A percentile compares a stretch with the other conserved stretches of the same genome.
These are phyloP conservation scores for Hypomontagnella submonticulosa DNA, from an alignment of 495 filamentous ascomycete species.

Conservation along the genomic window DNA sequence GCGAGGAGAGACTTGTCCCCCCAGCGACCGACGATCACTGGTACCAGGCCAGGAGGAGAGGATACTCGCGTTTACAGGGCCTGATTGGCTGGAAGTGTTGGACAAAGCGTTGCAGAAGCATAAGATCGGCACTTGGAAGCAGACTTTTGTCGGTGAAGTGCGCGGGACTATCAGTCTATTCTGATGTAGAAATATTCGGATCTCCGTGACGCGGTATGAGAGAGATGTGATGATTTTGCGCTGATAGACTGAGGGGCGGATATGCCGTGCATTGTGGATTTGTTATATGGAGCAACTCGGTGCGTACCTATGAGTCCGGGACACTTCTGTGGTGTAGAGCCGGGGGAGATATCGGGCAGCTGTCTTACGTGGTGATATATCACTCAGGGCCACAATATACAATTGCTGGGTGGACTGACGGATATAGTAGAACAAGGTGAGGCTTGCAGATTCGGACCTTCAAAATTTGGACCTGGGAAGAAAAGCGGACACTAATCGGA, in stretches of 20 bases:
- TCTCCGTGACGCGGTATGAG: constrained; percentile 26
- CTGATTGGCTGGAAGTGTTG: constrained; percentile 35
- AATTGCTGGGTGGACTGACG: constrained; percentile 29
- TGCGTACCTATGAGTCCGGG: not conserved
- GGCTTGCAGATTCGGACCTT: constrained; percentile 39
- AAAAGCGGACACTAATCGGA: constrained; percentile 40
- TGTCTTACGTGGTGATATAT: constrained; percentile 39
- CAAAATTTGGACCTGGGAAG: constrained; percentile 21
- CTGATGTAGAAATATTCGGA: constrained; percentile 23
- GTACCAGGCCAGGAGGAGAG: constrained; percentile 37
- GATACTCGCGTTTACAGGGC: constrained; percentile 8
- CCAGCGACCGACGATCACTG: constrained; percentile 41
- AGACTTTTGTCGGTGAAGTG: constrained; percentile 43
- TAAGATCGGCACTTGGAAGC: constrained; percentile 38
- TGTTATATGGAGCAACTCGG: constrained; percentile 25
- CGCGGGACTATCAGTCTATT: constrained; percentile 19
- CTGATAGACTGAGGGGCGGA: constrained; percentile 21
- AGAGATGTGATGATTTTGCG: constrained; percentile 15
- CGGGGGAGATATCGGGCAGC: constrained; percentile 14
- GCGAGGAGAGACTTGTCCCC: constrained; percentile 32
- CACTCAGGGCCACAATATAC: constrained; percentile 34
- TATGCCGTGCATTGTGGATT: constrained; percentile 21
- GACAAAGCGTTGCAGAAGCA: constrained; percentile 34
- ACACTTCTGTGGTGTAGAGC: constrained; percentile 6
- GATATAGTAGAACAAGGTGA: constrained; percentile 29